These are phyloP conservation scores for Yamadazyma triangularis DNA, from an alignment of 1,139 yeast species.

Conservation along the genomic window DNA sequence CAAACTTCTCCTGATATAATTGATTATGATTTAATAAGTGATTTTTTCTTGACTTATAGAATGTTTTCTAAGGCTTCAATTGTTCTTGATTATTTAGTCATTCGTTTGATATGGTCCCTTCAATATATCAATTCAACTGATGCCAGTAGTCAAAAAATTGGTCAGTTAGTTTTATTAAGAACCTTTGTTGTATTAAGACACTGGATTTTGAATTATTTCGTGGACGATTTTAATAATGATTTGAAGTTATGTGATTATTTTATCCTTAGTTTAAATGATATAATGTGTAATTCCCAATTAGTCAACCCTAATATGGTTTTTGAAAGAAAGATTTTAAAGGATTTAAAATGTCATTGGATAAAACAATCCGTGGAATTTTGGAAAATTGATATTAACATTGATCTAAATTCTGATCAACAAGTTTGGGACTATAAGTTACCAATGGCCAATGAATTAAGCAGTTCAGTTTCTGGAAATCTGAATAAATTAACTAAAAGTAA, in stretches of 20 bases:
- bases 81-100: conserved; percentile 56
- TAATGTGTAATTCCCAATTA: conserved; percentile 31
- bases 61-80: conserved; percentile 57
- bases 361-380: conserved; percentile 31
- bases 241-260: conserved; percentile 43
- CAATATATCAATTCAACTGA: conserved; percentile 33
- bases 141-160: conserved; percentile 41
- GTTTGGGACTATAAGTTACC: conserved; percentile 26
- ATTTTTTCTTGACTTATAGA: conserved; percentile 82
- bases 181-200: conserved; percentile 85
- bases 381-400: conserved; percentile 11
- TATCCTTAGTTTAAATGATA: conserved; percentile 44
- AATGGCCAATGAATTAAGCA: conserved; percentile 18
- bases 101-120: conserved; percentile 73
- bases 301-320: conserved; percentile 20
- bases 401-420: conserved; percentile 20
- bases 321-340: conserved; percentile 41
- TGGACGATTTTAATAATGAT: conserved; percentile 60
- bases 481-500: conserved; percentile 27
- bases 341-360: conserved; percentile 43
- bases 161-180: conserved; percentile 70
- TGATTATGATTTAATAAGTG: conserved; percentile 75
- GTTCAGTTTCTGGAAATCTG: conserved; percentile 3
- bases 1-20: conserved; percentile 75
- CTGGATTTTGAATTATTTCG: conserved; percentile 78